A percentile compares a stretch with the other conserved stretches of the same genome.
Evolutionary conservation across 163 green algal genomes (phyloP).

Genomic region (Chlorella variabilis): DNA sequence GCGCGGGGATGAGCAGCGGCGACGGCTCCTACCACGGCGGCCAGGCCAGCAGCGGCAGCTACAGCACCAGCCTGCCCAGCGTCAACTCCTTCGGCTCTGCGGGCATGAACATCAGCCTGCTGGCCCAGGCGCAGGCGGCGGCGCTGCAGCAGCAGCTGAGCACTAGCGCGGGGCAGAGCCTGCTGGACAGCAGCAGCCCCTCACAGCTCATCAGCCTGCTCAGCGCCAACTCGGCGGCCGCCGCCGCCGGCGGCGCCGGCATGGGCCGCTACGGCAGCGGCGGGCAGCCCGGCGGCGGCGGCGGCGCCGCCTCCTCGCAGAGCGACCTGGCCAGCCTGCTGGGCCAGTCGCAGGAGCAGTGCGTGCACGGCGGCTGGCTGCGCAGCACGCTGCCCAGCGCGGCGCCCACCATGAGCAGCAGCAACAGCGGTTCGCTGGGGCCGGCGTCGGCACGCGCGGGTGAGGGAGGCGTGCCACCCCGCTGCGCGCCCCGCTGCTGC

Average conservation of each 20-base stretch:
- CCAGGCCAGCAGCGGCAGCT: constrained; percentile 15
- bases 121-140: constrained; percentile 20
- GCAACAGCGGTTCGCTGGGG: constrained; percentile 7
- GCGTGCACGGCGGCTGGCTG: constrained; percentile 26
- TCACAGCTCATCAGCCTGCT: constrained; percentile 43
- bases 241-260: background rate
- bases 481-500: too few relatives aligned
- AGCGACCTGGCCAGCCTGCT: constrained; percentile 29
- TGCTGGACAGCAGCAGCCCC: constrained; percentile 26
- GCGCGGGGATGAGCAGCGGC: background rate
- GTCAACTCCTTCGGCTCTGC: constrained; percentile 9
- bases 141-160: constrained; percentile 45
- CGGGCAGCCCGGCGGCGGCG: background rate
- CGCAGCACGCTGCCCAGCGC: background rate
- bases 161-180: constrained; percentile 15
- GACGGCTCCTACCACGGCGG: constrained; percentile 13
- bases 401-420: constrained; percentile 10
- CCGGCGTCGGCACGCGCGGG: constrained; percentile 27
- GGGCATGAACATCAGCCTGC: constrained; percentile 17
- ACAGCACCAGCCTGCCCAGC: background rate
- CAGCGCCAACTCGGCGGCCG: constrained; percentile 24
- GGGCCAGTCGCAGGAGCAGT: constrained; percentile 9
- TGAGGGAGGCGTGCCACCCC: constrained; percentile 43
- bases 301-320: constrained; percentile 16
- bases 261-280: background rate